phyloP scores from a whole-genome alignment of 2,329 filamentous ascomycete species.

The Fusarium bulbicola region DNA sequence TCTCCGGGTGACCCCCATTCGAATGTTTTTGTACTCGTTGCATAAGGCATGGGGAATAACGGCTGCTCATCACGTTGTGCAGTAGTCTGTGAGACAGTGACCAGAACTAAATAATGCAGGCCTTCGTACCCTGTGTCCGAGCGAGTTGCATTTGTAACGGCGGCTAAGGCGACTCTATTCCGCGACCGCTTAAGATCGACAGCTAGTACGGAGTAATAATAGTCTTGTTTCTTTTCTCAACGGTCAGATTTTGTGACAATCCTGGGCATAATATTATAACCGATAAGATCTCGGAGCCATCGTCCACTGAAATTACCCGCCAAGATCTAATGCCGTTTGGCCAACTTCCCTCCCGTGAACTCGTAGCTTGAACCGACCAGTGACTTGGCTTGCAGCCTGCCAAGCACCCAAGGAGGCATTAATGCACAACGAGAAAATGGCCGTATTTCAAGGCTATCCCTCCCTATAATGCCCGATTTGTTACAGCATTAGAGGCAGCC shows the following conservation, averaged over 20 bases:
- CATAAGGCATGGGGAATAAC: background rate
- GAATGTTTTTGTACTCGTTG: background rate
- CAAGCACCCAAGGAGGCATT: constrained; percentile 3
- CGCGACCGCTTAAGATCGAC: background rate
- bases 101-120: background rate
- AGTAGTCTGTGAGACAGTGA: background rate
- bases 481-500: background rate
- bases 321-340: constrained; percentile 3
- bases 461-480: background rate
- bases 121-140: background rate
- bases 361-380: background rate
- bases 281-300: background rate
- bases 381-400: background rate
- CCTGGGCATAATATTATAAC: background rate
- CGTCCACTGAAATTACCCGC: background rate
- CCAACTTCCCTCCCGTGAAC: background rate
- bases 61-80: background rate
- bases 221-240: background rate
- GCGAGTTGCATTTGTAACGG: background rate
- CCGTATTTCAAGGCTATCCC: background rate
- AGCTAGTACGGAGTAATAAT: background rate
- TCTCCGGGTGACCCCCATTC: background rate
- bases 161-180: background rate
- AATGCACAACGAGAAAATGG: background rate
- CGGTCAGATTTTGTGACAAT: background rate